Evolutionary conservation across 768 basidiomycete genomes (phyloP).

Genomic region (Auriculariales sp.): DNA sequence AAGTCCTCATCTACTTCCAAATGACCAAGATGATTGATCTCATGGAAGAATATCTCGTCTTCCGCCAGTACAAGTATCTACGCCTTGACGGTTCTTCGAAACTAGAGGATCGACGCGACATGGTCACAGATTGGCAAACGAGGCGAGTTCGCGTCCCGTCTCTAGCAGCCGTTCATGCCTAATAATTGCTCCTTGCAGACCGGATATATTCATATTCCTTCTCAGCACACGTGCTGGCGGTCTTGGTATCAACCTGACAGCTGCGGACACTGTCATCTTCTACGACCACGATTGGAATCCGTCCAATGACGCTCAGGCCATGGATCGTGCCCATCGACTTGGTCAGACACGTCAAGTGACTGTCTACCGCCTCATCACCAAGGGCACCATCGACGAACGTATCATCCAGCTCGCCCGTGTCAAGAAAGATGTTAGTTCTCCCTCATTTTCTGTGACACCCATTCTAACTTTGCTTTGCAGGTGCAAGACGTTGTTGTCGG

Average conservation of each 20-base stretch:
- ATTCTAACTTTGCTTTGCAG: slow-evolving; percentile 22
- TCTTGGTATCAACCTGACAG: slow-evolving; percentile 89
- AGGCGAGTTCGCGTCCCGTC: slow-evolving; percentile 35
- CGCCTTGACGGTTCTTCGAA: slow-evolving; percentile 89
- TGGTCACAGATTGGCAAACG: slow-evolving; percentile 99
- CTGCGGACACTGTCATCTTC: slow-evolving; percentile 91
- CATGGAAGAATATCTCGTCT: slow-evolving; percentile 97
- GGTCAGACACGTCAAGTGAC: slow-evolving; percentile 96
- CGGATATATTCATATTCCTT: slow-evolving; percentile 80
- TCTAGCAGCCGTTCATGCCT: neutral
- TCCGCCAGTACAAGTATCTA: slow-evolving; percentile 90
- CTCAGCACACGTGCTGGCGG: slow-evolving; percentile 93
- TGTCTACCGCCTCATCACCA: slow-evolving; percentile 87
- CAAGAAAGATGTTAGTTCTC: slow-evolving; percentile 74
- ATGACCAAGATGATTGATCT: slow-evolving; percentile 99
- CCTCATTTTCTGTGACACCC: neutral
- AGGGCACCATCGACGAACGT: slow-evolving; percentile 90
- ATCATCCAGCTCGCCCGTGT: slow-evolving; percentile 92
- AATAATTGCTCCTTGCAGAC: slow-evolving; percentile 24
- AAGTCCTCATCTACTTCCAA: slow-evolving; percentile 94
- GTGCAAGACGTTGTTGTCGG: slow-evolving; percentile 99
- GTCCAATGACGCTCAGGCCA: slow-evolving; percentile 93
- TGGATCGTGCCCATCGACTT: slow-evolving; percentile 94
- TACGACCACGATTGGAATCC: slow-evolving; percentile 97
- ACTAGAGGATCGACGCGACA: slow-evolving; percentile 89